Conservation (phyloP, 257 asterid species). For the Coffea eugenioides region DNA sequence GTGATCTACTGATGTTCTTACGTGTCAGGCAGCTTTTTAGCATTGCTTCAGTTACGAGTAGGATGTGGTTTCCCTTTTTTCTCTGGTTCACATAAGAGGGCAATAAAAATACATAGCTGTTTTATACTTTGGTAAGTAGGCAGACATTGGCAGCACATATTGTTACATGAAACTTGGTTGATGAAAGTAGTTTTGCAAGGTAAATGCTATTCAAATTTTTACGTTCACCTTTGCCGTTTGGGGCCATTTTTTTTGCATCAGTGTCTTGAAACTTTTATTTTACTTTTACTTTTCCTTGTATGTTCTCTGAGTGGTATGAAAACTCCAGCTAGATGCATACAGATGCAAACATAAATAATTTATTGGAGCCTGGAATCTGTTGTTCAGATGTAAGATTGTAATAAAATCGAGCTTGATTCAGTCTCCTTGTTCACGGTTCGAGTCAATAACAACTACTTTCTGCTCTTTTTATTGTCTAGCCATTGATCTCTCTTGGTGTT, state of each 20-base stretch:
- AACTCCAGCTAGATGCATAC: background rate
- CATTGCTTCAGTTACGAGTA: background rate
- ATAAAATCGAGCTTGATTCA: background rate
- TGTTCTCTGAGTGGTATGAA: background rate
- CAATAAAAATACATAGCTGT: background rate
- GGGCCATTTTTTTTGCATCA: background rate
- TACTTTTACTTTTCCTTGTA: background rate
- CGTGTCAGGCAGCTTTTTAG: no score
- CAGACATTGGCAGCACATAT: background rate
- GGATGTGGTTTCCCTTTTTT: background rate
- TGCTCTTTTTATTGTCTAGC: background rate
- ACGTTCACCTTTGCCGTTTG: background rate
- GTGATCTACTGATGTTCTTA: constrained; percentile 29
- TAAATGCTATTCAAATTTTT: background rate
- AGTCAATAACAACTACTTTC: background rate
- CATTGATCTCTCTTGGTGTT: background rate
- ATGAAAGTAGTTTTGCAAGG: background rate
- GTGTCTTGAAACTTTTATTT: background rate
- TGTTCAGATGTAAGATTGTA: background rate
- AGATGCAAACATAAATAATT: background rate
- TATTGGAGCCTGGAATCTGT: background rate
- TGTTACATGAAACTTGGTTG: background rate
- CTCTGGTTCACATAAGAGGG: background rate
- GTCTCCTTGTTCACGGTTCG: background rate
- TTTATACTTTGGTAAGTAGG: background rate